Conservation (phyloP, 1,139 yeast genomes). For the Pichia sp. region DNA sequence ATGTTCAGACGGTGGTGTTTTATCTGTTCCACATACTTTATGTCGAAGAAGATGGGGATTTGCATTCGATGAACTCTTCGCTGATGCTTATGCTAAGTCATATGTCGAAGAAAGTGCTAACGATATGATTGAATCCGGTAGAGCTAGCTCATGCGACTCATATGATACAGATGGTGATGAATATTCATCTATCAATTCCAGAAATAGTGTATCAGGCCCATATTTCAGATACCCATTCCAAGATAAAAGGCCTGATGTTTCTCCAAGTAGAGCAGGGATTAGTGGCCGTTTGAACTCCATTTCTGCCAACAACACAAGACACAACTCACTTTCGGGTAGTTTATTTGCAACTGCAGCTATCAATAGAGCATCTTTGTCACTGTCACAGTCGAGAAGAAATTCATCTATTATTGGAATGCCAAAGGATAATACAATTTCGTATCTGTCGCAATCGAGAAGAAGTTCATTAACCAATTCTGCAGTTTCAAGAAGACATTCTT, state of each 20-base stretch:
- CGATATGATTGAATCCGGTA: slow-evolving; percentile 6
- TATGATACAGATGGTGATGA: slow-evolving; percentile 10
- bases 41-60: slow-evolving; percentile 75
- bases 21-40: slow-evolving; percentile 58
- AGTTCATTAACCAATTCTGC: slow-evolving; percentile 10
- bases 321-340: slow-evolving; percentile 10
- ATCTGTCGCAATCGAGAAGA: slow-evolving; percentile 11
- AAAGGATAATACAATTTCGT: slow-evolving; percentile 8
- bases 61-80: slow-evolving; percentile 57
- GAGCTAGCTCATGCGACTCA: slow-evolving; percentile 9
- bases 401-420: slow-evolving; percentile 16
- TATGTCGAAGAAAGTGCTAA: slow-evolving; percentile 39
- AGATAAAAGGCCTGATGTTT: slow-evolving; percentile 32
- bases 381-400: slow-evolving; percentile 20
- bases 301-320: slow-evolving; percentile 6
- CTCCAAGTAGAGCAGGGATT: slow-evolving; percentile 4
- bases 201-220: slow-evolving; percentile 22
- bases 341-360: slow-evolving; percentile 7
- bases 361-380: slow-evolving; percentile 16
- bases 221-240: slow-evolving; percentile 68
- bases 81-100: slow-evolving; percentile 63
- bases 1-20: slow-evolving; percentile 62
- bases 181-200: slow-evolving; percentile 6
- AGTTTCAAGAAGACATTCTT: slow-evolving; percentile 20
- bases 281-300: neutral